Evolutionary conservation across 805 yeast species (phyloP).

Genomic region (Saccharomycopsis selenospora): DNA sequence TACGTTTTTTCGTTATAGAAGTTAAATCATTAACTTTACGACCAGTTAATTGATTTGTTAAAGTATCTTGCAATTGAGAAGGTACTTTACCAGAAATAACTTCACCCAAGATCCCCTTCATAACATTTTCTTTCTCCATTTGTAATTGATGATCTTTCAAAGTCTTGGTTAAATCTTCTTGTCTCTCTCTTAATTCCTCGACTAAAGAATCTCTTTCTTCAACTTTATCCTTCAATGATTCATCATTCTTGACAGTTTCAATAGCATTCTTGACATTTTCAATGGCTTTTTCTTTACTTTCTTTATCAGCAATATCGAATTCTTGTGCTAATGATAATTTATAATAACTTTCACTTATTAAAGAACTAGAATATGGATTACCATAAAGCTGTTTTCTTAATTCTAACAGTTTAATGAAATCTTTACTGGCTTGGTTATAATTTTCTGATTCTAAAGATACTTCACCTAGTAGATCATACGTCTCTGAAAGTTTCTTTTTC

Average conservation of each 20-base stretch:
- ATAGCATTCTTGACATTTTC: conserved; percentile 49
- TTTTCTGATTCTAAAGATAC: conserved; percentile 86
- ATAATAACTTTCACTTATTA: conserved; percentile 73
- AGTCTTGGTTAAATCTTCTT: conserved; percentile 44
- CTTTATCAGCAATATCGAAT: conserved; percentile 49
- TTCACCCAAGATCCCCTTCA: conserved; percentile 53
- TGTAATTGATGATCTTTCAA: conserved; percentile 33
- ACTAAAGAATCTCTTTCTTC: conserved; percentile 38
- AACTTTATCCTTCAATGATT: conserved; percentile 33
- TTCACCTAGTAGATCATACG: conserved; percentile 79
- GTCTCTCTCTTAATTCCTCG: conserved; percentile 48
- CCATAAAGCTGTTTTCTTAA: conserved; percentile 44
- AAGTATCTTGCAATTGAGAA: conserved; percentile 20
- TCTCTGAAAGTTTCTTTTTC: conserved; percentile 57
- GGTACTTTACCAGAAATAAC: conserved; percentile 26
- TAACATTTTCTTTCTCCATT: conserved; percentile 44
- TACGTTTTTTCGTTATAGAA: conserved; percentile 47
- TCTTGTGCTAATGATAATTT: conserved; percentile 76
- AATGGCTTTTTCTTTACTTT: conserved; percentile 43
- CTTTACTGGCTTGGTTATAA: conserved; percentile 68
- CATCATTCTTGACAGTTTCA: conserved; percentile 35
- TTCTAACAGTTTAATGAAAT: conserved; percentile 52
- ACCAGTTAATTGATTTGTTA: not conserved
- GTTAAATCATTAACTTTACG: conserved; percentile 52
- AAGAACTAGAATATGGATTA: conserved; percentile 39